These are phyloP conservation scores for Lactarius sp. DNA, from an alignment of 768 basidiomycete species.

Conservation along the genomic window DNA sequence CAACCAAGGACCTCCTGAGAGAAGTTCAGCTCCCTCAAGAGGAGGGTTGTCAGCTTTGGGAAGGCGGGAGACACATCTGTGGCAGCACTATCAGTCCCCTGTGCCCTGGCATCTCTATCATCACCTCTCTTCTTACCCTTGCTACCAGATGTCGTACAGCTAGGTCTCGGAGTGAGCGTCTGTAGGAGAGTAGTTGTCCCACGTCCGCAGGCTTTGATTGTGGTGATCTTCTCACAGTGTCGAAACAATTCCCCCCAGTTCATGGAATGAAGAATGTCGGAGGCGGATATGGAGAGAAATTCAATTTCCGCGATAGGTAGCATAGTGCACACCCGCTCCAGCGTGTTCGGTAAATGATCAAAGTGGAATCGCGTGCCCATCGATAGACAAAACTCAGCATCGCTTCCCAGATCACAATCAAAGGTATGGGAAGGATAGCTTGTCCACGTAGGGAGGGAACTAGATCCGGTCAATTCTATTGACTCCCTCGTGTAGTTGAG, in stretches of 20 bases:
- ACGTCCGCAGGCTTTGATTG: background rate
- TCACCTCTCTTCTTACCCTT: background rate
- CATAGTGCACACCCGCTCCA: background rate
- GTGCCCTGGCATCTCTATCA: background rate
- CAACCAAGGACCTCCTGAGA: background rate
- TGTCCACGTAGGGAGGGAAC: background rate
- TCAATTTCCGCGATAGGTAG: slow-evolving; percentile 5
- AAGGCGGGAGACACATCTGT: background rate
- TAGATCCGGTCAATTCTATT: background rate
- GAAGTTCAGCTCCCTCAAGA: slow-evolving; percentile 4
- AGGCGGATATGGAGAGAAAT: slow-evolving; percentile 5
- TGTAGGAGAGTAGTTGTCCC: slow-evolving; percentile 1
- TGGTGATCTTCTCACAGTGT: background rate
- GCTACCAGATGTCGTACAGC: too few relatives aligned
- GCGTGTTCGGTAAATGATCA: background rate
- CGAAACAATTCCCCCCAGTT: slow-evolving; percentile 6
- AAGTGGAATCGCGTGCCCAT: background rate
- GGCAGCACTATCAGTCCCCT: background rate
- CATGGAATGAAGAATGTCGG: background rate
- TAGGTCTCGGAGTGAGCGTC: background rate
- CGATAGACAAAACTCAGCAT: background rate
- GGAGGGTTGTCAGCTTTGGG: slow-evolving; percentile 10
- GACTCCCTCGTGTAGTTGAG: background rate
- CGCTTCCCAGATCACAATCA: background rate
- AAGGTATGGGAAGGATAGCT: background rate